These are phyloP conservation scores for Trichoderma atrobrunneum DNA, from an alignment of 2,329 filamentous ascomycete species.

Conservation along the genomic window DNA sequence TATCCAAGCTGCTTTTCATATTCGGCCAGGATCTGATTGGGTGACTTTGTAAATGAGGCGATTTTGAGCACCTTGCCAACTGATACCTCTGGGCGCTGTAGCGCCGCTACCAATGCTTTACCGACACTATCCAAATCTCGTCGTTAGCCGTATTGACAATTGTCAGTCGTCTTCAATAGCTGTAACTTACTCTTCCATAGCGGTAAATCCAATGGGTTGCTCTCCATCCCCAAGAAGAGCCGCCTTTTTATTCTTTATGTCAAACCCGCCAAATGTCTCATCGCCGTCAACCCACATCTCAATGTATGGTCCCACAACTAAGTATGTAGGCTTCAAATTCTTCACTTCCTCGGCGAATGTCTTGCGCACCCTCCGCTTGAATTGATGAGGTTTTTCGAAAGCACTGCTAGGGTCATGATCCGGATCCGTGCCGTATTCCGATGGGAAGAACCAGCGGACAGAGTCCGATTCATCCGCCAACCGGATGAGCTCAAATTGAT, in stretches of 20 bases:
- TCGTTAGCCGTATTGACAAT: neutral
- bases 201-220: slow-evolving; percentile 64
- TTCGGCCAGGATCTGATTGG: slow-evolving; percentile 60
- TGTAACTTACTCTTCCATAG: slow-evolving; percentile 62
- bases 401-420: slow-evolving; percentile 58
- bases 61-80: slow-evolving; percentile 60
- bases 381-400: slow-evolving; percentile 64
- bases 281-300: slow-evolving; percentile 47
- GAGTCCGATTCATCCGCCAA: slow-evolving; percentile 53
- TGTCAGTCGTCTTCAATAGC: neutral
- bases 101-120: slow-evolving; percentile 59
- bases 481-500: slow-evolving; percentile 60
- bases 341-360: slow-evolving; percentile 53
- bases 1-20: slow-evolving; percentile 63
- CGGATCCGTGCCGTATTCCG: slow-evolving; percentile 65
- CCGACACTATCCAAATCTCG: slow-evolving; percentile 52
- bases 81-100: slow-evolving; percentile 54
- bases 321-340: slow-evolving; percentile 59
- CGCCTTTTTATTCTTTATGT: slow-evolving; percentile 55
- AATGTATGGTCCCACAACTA: slow-evolving; percentile 68
- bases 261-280: slow-evolving; percentile 50
- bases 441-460: slow-evolving; percentile 64
- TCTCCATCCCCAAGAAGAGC: slow-evolving; percentile 61
- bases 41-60: slow-evolving; percentile 68
- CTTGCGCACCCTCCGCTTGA: slow-evolving; percentile 66